Evolutionary conservation across 306 rosid genomes (phyloP), one percentile per base, ranked within the genome.

Genomic region (Cyamopsis tetragonoloba): DNA sequence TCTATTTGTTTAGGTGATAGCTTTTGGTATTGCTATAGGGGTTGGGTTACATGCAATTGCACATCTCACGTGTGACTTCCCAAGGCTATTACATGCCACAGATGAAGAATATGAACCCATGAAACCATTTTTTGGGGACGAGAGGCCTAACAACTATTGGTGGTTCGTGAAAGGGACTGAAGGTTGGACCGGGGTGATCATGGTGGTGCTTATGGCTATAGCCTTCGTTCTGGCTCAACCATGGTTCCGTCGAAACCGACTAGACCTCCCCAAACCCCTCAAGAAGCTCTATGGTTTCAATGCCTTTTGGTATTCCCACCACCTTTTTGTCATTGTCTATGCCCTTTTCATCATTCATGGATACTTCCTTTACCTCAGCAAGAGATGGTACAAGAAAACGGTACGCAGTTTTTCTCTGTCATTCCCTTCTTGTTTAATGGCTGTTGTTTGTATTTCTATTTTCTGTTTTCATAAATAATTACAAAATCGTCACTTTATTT

Each of bases 281-380:
- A 87, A 85, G 62, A 89, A 79, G 62, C 81, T 92, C 32, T 87
- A 90, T 0, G 98, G 98, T 6, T 92, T 92, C 83, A 92, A 92
- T 44, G 95, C 98, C 9, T 92, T 92, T 68, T 89, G 98, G 98
- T 92, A 92, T 58, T 92, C 96, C 4, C 96, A 92, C 71, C 96
- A 92, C 53, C 79, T 89, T 15, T 92, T 92, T 26, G 81, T 92
- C 70, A 82, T 89, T 31, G 98, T 92, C 62, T 92, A 92, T 24
- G 86, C 47, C 34, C 89, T 92, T 13, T 81, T 92, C 44, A 78
- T 89, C 56, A 58, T 89, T 28, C 96, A 92, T 22, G 98, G 96
- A 8, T 74, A 85, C 80, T 87, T 32, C 75, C 82, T 92, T 5
- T 92, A 80, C 80, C 96, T 89, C 66, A 41, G 83, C 80, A 87